These are phyloP conservation scores for Solanum verrucosum DNA, from an alignment of 257 asterid genomes.

Conservation along the genomic window DNA sequence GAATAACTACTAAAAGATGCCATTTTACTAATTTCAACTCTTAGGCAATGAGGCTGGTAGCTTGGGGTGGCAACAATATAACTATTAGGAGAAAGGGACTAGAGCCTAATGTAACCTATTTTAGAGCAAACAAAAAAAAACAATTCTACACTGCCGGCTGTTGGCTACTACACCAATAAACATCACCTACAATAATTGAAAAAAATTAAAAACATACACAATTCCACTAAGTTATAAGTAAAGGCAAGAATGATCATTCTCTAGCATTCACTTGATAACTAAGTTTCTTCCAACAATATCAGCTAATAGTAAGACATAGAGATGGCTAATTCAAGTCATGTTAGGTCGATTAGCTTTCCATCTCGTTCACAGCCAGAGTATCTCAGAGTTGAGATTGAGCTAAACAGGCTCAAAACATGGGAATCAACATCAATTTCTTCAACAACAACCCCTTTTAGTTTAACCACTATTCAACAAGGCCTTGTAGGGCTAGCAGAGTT, in stretches of 20 bases:
- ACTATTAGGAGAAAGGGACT: background rate
- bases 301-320: background rate
- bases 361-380: conserved; percentile 29
- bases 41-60: background rate
- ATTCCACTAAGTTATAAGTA: background rate
- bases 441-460: background rate
- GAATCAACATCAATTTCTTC: background rate
- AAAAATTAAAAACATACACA: background rate
- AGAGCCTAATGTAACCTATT: background rate
- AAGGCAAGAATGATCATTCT: background rate
- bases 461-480: conserved; percentile 22
- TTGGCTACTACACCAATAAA: background rate
- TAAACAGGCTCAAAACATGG: conserved; percentile 16
- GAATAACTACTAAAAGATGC: background rate
- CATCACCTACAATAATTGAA: background rate
- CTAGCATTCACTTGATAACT: background rate
- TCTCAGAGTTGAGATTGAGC: conserved; percentile 10
- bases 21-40: background rate
- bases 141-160: background rate
- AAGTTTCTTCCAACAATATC: background rate
- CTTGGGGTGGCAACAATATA: background rate
- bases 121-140: background rate
- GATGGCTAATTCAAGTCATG: conserved; percentile 37
- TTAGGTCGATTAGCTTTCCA: conserved; percentile 52
- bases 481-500: conserved; percentile 33